A percentile compares a stretch with the other conserved stretches of the same genome.
Evolutionary conservation across 768 basidiomycete species (phyloP).

Genomic region (Artomyces pyxidatus): DNA sequence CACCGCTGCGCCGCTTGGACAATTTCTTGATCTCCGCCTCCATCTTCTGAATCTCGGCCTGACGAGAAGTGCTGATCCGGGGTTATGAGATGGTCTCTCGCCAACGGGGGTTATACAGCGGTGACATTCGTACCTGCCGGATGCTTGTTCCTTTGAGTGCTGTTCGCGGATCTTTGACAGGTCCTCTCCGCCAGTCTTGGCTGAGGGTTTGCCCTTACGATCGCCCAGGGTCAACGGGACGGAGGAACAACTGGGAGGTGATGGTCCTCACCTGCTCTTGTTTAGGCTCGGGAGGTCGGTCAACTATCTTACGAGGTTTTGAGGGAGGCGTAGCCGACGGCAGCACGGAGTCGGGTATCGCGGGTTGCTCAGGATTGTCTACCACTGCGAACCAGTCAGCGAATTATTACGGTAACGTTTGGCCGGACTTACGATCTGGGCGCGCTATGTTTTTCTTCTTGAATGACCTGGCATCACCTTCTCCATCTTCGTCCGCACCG

Average conservation of each 20-base stretch:
- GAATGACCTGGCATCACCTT: slow-evolving; percentile 42
- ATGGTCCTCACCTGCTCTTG: too few relatives aligned
- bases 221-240: too few relatives aligned
- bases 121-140: slow-evolving; percentile 40
- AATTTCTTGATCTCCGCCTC: slow-evolving; percentile 83
- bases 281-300: too few relatives aligned
- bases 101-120: background rate
- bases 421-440: slow-evolving; percentile 76
- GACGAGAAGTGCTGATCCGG: slow-evolving; percentile 47
- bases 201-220: slow-evolving; percentile 26
- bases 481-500: slow-evolving; percentile 64
- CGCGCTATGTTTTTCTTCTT: slow-evolving; percentile 81
- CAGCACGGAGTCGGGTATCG: background rate
- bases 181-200: slow-evolving; percentile 40
- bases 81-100: background rate
- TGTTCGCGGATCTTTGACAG: slow-evolving; percentile 67
- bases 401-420: too few relatives aligned
- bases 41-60: slow-evolving; percentile 78
- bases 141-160: slow-evolving; percentile 63
- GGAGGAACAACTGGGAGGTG: too few relatives aligned
- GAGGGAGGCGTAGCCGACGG: background rate
- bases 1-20: slow-evolving; percentile 47
- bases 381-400: too few relatives aligned
- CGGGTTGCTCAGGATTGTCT: slow-evolving; percentile 25
- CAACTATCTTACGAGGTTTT: slow-evolving; percentile 16